A percentile compares a stretch with the other conserved stretches of the same genome.
phyloP scores from a whole-genome alignment of 2,329 filamentous ascomycete species.

The Scopulariopsis brevicaulis region DNA sequence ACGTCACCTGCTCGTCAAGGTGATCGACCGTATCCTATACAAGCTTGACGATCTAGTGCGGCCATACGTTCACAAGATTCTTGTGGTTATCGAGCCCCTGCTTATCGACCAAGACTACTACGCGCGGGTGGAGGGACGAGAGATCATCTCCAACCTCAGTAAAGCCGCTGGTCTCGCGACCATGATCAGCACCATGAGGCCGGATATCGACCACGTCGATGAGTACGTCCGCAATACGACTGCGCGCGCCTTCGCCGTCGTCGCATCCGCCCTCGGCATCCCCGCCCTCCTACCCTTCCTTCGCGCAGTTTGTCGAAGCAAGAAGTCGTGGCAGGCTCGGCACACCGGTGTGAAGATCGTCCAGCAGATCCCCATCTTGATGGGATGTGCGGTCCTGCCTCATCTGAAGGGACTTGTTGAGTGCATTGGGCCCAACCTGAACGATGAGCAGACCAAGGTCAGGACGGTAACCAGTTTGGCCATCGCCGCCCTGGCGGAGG shows the following conservation, averaged over 20 bases:
- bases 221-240: constrained; percentile 98
- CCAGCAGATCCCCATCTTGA: constrained; percentile 95
- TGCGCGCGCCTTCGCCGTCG: constrained; percentile 90
- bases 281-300: constrained; percentile 91
- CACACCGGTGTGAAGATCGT: constrained; percentile 99
- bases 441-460: constrained; percentile 96
- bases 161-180: constrained; percentile 95
- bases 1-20: constrained; percentile 94
- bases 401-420: constrained; percentile 94
- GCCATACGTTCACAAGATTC: constrained; percentile 94
- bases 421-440: constrained; percentile 89
- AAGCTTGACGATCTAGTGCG: constrained; percentile 95
- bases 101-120: constrained; percentile 99
- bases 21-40: constrained; percentile 96
- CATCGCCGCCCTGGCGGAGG: constrained; percentile 89
- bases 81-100: constrained; percentile 97
- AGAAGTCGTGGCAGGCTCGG: constrained; percentile 97
- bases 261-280: constrained; percentile 91
- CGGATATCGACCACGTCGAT: constrained; percentile 96
- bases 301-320: constrained; percentile 89
- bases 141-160: constrained; percentile 96
- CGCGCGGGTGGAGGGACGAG: constrained; percentile 90
- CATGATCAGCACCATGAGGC: constrained; percentile 99
- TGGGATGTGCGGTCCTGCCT: constrained; percentile 93
- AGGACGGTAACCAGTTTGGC: constrained; percentile 91